Conservation (phyloP, 805 yeast genomes). For the Ogataea zsoltii region DNA sequence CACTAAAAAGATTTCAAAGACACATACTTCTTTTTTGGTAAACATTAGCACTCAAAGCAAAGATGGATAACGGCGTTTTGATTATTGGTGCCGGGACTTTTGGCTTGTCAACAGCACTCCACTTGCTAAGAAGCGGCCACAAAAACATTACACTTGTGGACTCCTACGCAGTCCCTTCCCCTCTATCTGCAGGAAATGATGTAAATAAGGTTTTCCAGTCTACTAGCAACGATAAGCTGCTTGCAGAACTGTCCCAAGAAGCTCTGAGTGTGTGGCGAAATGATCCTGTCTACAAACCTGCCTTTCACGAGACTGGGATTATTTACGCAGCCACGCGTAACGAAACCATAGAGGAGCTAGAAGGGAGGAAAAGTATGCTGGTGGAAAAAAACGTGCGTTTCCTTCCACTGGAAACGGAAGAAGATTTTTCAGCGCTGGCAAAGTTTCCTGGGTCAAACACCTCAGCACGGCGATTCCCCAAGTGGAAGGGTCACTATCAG, state of each 20-base stretch:
- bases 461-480: slow-evolving; percentile 16
- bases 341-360: background rate
- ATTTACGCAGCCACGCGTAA: slow-evolving; percentile 4
- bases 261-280: slow-evolving; percentile 6
- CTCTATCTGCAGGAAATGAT: slow-evolving; percentile 14
- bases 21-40: too few species aligned
- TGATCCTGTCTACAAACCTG: slow-evolving; percentile 10
- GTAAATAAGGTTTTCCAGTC: slow-evolving; percentile 12
- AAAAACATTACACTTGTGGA: slow-evolving; percentile 8
- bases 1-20: too few species aligned
- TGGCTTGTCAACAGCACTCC: slow-evolving; percentile 11
- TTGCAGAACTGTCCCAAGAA: slow-evolving; percentile 4
- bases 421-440: slow-evolving; percentile 1
- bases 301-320: slow-evolving; percentile 13
- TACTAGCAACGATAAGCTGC: slow-evolving; percentile 3
- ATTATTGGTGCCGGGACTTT: slow-evolving; percentile 12
- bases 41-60: too few species aligned
- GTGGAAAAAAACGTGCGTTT: background rate
- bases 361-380: slow-evolving; percentile 4
- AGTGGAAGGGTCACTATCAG: slow-evolving; percentile 37
- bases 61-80: background rate
- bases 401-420: background rate
- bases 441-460: background rate
- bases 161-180: slow-evolving; percentile 13
- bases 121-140: slow-evolving; percentile 6